Base-by-base conservation (phyloP, 441 rosid species). In the Populus tomentosa region DNA sequence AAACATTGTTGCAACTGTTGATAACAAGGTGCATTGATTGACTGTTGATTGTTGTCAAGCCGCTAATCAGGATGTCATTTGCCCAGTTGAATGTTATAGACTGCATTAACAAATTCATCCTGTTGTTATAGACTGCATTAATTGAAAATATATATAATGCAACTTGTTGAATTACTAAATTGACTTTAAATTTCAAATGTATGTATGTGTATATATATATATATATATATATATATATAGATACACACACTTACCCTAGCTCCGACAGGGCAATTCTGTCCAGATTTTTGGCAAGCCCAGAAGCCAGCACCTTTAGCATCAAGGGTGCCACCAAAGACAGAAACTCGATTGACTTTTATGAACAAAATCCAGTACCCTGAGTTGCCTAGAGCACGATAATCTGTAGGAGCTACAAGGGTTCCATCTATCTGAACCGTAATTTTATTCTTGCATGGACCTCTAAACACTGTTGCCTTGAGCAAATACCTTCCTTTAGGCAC, bases 251-350 rank as follows among this genome's bases (percentile, higher is more conserved):
- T 46, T 86, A 89, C 89, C 86, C 90, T 89, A 65, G 90, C 89
- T 18, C 93, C 90, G 16, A 36, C 67, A 35, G 90, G 91, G 80
- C 91, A 88, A 64, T 72, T 23, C 5, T 23, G 28, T 67, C 78
- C 78, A 14, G 79, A 59, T 33, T 79, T 84, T 23, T 87, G 84
- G 61, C 91, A 87, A 30, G 72, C 83, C 91, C 93, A 89, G 77
- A 88, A 76, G 6, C 79, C 69, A 3, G 86, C 61, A 18, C 90
- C 93, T 13, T 80, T 84, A 70, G 90, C 91, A 75, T 89, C 90
- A 26, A 90, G 78, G n/a, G 82, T 78, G 30, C 91, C 90, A 21
- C 90, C 93, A 61, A 80, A 59, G 8, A 84, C 71, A 24, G 87
- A 82, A 68, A 80, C 77, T 36, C 84, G 83, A 36, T 21, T 69